Evolutionary conservation across 2,329 filamentous ascomycete species (phyloP).

Genomic region (Penicillium sp.): DNA sequence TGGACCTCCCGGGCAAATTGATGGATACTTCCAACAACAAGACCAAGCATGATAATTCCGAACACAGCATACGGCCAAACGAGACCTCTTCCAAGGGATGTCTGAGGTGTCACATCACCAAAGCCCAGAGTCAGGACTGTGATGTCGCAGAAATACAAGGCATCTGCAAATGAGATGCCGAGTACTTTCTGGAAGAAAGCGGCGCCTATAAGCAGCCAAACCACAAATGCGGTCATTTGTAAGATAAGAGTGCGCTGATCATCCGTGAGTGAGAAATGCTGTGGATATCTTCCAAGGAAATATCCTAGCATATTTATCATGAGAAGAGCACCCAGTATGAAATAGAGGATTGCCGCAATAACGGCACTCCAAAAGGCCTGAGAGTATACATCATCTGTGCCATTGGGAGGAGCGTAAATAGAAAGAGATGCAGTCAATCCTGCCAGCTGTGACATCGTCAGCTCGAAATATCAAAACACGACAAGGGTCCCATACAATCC

Average conservation of each 20-base stretch:
- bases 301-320: slow-evolving; percentile 79
- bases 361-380: slow-evolving; percentile 88
- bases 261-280: slow-evolving; percentile 74
- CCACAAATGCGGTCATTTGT: slow-evolving; percentile 81
- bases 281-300: slow-evolving; percentile 69
- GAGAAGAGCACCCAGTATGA: slow-evolving; percentile 74
- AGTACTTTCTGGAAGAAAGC: slow-evolving; percentile 73
- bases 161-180: slow-evolving; percentile 73
- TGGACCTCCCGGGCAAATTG: slow-evolving; percentile 63
- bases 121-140: slow-evolving; percentile 63
- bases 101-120: slow-evolving; percentile 60
- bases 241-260: slow-evolving; percentile 86
- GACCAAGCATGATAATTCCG: slow-evolving; percentile 79
- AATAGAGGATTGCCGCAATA: slow-evolving; percentile 76
- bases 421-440: slow-evolving; percentile 67
- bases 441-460: slow-evolving; percentile 53
- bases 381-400: slow-evolving; percentile 60
- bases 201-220: slow-evolving; percentile 77
- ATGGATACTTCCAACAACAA: slow-evolving; percentile 78
- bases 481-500: slow-evolving; percentile 48
- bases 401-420: slow-evolving; percentile 55
- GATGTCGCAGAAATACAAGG: slow-evolving; percentile 76
- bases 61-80: slow-evolving; percentile 81
- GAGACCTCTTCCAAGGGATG: slow-evolving; percentile 64
- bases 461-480: not conserved